Evolutionary conservation across 2,329 filamentous ascomycete genomes (phyloP).

Genomic region (Ceratocystis eucalypticola): DNA sequence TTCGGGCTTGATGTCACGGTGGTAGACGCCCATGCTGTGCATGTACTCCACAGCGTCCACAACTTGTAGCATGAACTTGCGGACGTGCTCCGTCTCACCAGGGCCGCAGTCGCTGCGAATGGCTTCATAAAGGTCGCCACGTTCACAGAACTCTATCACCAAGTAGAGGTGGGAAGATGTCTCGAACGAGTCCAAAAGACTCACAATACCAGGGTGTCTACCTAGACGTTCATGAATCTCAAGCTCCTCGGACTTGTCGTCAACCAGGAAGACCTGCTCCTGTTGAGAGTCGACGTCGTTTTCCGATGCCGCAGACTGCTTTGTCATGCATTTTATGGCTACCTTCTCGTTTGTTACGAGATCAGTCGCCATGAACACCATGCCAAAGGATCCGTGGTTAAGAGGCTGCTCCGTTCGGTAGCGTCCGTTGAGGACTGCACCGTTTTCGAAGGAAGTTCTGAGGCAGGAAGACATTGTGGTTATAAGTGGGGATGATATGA

Average conservation of each 20-base stretch:
- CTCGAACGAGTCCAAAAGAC: slow-evolving; percentile 80
- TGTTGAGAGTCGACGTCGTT: slow-evolving; percentile 38
- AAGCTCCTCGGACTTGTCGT: slow-evolving; percentile 71
- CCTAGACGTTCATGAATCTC: slow-evolving; percentile 68
- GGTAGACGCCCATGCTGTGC: slow-evolving; percentile 81
- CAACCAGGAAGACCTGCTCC: slow-evolving; percentile 48
- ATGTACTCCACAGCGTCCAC: slow-evolving; percentile 81
- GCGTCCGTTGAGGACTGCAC: slow-evolving; percentile 72
- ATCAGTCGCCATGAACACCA: slow-evolving; percentile 91
- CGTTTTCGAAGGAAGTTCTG: slow-evolving; percentile 65
- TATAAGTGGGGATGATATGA: slow-evolving; percentile 19
- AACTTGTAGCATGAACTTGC: slow-evolving; percentile 92
- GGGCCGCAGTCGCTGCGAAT: slow-evolving; percentile 82
- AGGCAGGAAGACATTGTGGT: slow-evolving; percentile 60
- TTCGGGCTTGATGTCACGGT: slow-evolving; percentile 98
- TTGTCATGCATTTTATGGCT: slow-evolving; percentile 93
- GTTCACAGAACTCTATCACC: slow-evolving; percentile 87
- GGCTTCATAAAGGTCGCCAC: slow-evolving; percentile 93
- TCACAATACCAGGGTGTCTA: slow-evolving; percentile 82
- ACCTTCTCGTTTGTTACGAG: slow-evolving; percentile 62
- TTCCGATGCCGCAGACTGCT: slow-evolving; percentile 45
- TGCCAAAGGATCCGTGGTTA: slow-evolving; percentile 96
- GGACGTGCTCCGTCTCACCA: slow-evolving; percentile 88
- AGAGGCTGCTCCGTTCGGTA: slow-evolving; percentile 86
- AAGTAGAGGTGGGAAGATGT: slow-evolving; percentile 81